Conservation (phyloP, 495 filamentous ascomycete species). For the Staphylotrichum longicolle region DNA sequence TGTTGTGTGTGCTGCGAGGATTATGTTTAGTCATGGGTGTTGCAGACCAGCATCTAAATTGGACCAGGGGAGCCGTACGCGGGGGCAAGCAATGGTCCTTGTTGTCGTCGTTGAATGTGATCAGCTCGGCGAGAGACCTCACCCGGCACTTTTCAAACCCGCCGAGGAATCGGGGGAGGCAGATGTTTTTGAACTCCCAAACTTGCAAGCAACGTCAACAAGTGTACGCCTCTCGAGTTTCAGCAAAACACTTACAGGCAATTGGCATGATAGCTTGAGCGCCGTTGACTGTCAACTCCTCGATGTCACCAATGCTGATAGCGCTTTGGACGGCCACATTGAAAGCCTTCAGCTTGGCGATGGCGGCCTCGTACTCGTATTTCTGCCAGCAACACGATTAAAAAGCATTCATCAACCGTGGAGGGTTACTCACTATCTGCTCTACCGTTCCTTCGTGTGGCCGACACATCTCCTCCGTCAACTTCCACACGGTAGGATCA, state of each 20-base stretch:
- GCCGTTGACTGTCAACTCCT: constrained; percentile 21
- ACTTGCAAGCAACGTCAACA: constrained; percentile 15
- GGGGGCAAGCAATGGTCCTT: constrained; percentile 22
- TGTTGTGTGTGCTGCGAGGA: constrained; percentile 10
- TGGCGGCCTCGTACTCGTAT: constrained; percentile 12
- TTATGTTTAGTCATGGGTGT: background rate
- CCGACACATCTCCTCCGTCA: constrained; percentile 15
- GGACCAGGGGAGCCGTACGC: background rate
- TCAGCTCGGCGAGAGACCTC: constrained; percentile 25
- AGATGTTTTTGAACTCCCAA: constrained; percentile 29
- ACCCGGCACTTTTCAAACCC: constrained; percentile 29
- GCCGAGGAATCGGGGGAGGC: constrained; percentile 21
- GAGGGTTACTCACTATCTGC: constrained; percentile 27
- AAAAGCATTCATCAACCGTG: background rate
- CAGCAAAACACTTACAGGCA: constrained; percentile 17
- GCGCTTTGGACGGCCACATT: constrained; percentile 18
- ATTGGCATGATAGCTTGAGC: constrained; percentile 27
- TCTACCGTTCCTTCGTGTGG: constrained; percentile 22
- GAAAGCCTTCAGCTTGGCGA: constrained; percentile 2
- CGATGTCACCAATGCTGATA: background rate
- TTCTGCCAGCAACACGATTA: constrained; percentile 2
- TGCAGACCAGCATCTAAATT: background rate
- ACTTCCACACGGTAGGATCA: constrained; percentile 30
- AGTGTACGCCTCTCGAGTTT: background rate
- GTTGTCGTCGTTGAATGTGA: constrained; percentile 32